Evolutionary conservation across 768 basidiomycete species (phyloP).

Genomic region (Floccularia luteovirens): DNA sequence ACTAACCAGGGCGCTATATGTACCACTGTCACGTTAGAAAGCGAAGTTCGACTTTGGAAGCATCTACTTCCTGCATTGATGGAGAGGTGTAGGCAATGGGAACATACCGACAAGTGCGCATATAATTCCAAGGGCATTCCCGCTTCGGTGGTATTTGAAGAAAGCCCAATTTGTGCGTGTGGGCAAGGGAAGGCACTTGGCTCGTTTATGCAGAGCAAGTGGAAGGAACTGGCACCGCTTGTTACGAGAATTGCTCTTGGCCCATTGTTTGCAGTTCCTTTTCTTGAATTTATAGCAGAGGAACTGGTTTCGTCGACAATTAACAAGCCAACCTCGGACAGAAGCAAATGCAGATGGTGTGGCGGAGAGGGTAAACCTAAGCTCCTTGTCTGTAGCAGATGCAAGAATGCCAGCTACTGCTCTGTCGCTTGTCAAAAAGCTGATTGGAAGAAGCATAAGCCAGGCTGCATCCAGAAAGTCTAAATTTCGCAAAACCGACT

Average conservation of each 20-base stretch:
- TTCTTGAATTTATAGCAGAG: constrained; percentile 28
- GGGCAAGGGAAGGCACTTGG: constrained; percentile 41
- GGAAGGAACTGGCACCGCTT: constrained; percentile 32
- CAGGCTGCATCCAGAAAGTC: too few relatives aligned
- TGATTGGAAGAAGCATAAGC: constrained; percentile 41
- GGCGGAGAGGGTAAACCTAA: constrained; percentile 12
- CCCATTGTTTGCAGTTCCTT: constrained; percentile 46
- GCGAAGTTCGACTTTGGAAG: constrained; percentile 39
- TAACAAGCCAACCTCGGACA: neutral
- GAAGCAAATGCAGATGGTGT: constrained; percentile 9
- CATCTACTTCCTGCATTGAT: constrained; percentile 40
- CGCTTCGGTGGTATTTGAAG: constrained; percentile 23
- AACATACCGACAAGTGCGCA: constrained; percentile 38
- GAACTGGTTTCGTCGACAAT: constrained; percentile 4
- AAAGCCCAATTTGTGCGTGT: constrained; percentile 43
- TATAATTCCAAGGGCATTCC: constrained; percentile 34
- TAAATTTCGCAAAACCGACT: too few relatives aligned
- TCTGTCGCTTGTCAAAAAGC: constrained; percentile 34
- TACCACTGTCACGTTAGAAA: constrained; percentile 13
- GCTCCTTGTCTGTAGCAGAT: constrained; percentile 25
- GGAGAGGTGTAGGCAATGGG: constrained; percentile 49
- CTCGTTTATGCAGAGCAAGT: constrained; percentile 22
- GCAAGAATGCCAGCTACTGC: constrained; percentile 33
- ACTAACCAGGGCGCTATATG: constrained; percentile 4
- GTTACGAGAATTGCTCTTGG: constrained; percentile 42